phyloP scores from a whole-genome alignment of 768 basidiomycete genomes.

The Suillus luteus region DNA sequence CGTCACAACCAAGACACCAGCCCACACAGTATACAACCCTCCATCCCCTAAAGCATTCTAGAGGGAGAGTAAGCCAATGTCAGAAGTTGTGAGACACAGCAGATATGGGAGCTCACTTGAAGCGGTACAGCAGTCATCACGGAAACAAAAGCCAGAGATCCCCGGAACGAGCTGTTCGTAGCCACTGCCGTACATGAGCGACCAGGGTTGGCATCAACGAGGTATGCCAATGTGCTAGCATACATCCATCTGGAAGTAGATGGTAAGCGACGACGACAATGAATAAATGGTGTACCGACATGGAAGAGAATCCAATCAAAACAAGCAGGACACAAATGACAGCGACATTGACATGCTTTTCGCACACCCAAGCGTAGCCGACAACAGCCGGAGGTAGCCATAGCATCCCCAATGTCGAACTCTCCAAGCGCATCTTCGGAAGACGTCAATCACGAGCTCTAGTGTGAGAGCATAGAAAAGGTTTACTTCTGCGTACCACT shows the following conservation, averaged over 20 bases:
- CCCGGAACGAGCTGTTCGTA: slow-evolving; percentile 75
- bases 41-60: slow-evolving; percentile 78
- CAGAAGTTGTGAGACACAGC: neutral
- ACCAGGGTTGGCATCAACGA: slow-evolving; percentile 88
- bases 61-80: slow-evolving; percentile 7
- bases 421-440: slow-evolving; percentile 71
- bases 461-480: neutral
- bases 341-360: slow-evolving; percentile 62
- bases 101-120: slow-evolving; percentile 37
- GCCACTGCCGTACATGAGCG: slow-evolving; percentile 77
- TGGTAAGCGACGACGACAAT: slow-evolving; percentile 3
- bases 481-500: slow-evolving; percentile 66
- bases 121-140: slow-evolving; percentile 76
- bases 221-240: slow-evolving; percentile 73
- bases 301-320: slow-evolving; percentile 68
- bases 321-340: slow-evolving; percentile 74
- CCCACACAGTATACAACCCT: slow-evolving; percentile 72
- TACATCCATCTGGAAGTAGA: slow-evolving; percentile 52
- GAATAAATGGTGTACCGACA: slow-evolving; percentile 47
- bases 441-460: neutral
- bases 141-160: slow-evolving; percentile 66
- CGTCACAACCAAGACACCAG: slow-evolving; percentile 52
- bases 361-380: slow-evolving; percentile 75
- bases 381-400: slow-evolving; percentile 58
- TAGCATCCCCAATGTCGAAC: slow-evolving; percentile 57